A percentile compares a stretch with the other conserved stretches of the same genome.
Conservation (phyloP, 148 eudicot genomes). For the Arbutus unedo region DNA sequence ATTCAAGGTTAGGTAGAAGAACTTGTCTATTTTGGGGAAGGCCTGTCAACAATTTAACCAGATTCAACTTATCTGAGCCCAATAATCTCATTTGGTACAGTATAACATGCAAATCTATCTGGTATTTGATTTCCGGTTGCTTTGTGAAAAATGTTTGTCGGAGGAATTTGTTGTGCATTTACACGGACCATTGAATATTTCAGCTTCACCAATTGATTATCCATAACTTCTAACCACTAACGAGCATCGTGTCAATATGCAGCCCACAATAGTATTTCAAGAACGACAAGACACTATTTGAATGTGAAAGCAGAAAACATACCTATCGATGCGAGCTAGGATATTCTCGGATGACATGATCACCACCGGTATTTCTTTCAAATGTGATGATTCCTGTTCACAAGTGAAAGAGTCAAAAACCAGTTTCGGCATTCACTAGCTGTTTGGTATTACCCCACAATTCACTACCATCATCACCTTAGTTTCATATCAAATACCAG, state of each 20-base stretch:
- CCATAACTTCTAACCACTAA: background rate
- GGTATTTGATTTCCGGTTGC: background rate
- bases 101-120: background rate
- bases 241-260: background rate
- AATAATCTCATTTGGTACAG: background rate
- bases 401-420: conserved; percentile 10
- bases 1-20: background rate
- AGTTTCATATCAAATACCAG: no score
- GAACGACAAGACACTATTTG: background rate
- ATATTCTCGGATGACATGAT: conserved; percentile 68
- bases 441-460: background rate
- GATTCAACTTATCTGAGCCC: background rate
- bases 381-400: conserved; percentile 42
- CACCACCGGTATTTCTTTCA: conserved; percentile 55
- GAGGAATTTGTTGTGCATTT: background rate
- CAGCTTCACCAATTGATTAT: background rate
- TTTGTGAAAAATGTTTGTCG: background rate
- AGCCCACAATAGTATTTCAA: background rate
- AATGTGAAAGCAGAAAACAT: background rate
- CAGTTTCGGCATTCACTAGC: background rate
- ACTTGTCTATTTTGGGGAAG: background rate
- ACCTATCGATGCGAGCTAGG: conserved; percentile 56
- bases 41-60: background rate
- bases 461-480: background rate
- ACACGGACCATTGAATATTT: background rate